Evolutionary conservation across 805 yeast genomes (phyloP), one percentile per base, ranked within the genome.

Genomic region (Metschnikowia koreensis): DNA sequence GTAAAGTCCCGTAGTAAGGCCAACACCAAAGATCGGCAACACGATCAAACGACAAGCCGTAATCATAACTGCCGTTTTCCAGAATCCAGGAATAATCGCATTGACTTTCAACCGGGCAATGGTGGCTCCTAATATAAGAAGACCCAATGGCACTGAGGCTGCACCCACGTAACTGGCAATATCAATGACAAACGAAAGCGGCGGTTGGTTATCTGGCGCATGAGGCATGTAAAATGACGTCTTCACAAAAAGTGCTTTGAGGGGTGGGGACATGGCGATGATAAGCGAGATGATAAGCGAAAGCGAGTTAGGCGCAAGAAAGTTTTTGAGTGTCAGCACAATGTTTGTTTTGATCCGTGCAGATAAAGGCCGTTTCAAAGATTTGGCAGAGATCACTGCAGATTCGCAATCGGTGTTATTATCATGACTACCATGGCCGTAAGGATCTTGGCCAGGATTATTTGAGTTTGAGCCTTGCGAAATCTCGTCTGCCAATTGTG

Each of bases 171-270:
- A 93, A 2, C 81, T 64, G 0, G 93, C 76, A 57, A 85, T 82
- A 64, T 93, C 97, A 82, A 93, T 87, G 6, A 92, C 50, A 57
- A 92, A 92, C 36, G 89, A 89, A 31, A 93, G 73, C 0, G 96
- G 92, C 0, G 97, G 97, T 50, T 76, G 74, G 1, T 77, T 75
- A 67, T 93, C 98, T 0, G 98, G 98, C 0, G 97, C 97, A 46
- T 79, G 61, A 7, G 81, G 86, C 29, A 91, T 77, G 54, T 77
- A 67, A 16, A 76, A 77, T 27, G 69, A 63, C 17, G 81, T 80
- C 1, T 61, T 58, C 9, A 83, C 85, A 63, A 89, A 89, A 15
- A 87, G 55, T 7, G 69, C 66, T 51, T 54, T 63, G 26, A 65
- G 42, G 13, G 97, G 93, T 1, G 97, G 97, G n/a, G 93, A 77